Conservation (phyloP, 345 rosid genomes). For the Salix koriyanagi region DNA sequence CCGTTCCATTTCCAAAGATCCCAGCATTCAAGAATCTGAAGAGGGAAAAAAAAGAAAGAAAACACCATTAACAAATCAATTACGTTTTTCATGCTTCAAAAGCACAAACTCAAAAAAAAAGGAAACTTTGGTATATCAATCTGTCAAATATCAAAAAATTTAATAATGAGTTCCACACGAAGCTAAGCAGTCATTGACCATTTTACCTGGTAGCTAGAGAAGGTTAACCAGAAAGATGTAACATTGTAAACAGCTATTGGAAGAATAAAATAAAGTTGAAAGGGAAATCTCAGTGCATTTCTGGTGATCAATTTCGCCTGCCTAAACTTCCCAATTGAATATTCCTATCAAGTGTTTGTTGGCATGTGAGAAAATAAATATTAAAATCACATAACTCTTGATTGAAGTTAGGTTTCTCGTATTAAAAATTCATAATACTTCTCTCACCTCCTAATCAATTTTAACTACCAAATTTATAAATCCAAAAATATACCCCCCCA, state of each 20-base stretch:
- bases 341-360: neutral
- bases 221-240: neutral
- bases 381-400: neutral
- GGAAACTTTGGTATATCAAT: neutral
- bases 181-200: neutral
- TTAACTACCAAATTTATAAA: too few species aligned
- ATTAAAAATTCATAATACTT: neutral
- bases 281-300: neutral
- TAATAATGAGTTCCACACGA: too few species aligned
- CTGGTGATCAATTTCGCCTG: neutral
- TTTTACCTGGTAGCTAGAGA: neutral
- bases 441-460: too few species aligned
- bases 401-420: neutral
- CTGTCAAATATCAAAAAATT: too few species aligned
- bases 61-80: neutral
- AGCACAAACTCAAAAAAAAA: neutral
- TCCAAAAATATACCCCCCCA: neutral
- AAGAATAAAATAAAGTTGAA: neutral
- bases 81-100: neutral
- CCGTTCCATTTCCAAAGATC: constrained; percentile 22
- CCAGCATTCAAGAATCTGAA: constrained; percentile 32
- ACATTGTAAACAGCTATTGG: neutral
- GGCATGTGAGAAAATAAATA: neutral
- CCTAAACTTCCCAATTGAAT: neutral
- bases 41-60: neutral